Conservation (phyloP, 139 green algal genomes). For the Cymbomonas tetramitiformis region DNA sequence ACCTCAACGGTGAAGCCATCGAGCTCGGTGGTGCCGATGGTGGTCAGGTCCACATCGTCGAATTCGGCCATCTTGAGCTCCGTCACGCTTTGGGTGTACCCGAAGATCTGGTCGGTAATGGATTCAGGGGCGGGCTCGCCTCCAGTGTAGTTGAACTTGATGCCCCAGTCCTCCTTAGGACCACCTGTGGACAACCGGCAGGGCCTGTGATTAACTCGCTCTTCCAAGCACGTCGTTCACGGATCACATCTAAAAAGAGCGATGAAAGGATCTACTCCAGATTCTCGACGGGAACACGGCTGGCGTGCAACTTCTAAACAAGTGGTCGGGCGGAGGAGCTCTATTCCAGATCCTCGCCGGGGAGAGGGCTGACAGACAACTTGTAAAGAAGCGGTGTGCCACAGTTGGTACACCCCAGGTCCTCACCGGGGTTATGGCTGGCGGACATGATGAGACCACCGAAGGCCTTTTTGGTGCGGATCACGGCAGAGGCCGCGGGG, state of each 20-base stretch:
- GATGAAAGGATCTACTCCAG: too few relatives aligned
- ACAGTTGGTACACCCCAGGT: too few relatives aligned
- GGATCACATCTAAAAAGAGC: too few relatives aligned
- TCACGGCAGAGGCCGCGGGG: constrained; percentile 88
- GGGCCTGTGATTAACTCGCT: too few relatives aligned
- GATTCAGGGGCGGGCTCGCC: constrained; percentile 90
- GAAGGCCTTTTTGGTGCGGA: constrained; percentile 52
- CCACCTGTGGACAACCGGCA: too few relatives aligned
- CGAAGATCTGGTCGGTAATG: constrained; percentile 95
- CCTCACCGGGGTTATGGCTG: constrained; percentile 93
- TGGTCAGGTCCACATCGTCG: constrained; percentile 79
- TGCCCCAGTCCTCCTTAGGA: constrained; percentile 93
- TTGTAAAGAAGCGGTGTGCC: too few relatives aligned
- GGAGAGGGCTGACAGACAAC: too few relatives aligned
- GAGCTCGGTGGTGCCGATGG: constrained; percentile 53
- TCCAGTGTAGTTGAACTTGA: constrained; percentile 97
- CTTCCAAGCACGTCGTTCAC: too few relatives aligned
- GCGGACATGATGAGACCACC: constrained; percentile 96
- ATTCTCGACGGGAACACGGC: too few relatives aligned
- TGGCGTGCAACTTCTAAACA: too few relatives aligned
- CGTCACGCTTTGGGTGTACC: constrained; percentile 53
- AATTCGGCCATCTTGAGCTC: constrained; percentile 75
- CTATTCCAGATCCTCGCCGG: too few relatives aligned
- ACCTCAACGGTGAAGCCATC: constrained; percentile 81
- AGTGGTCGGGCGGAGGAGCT: too few relatives aligned